Evolutionary conservation across 305 asterid genomes (phyloP).

Genomic region (Plantago coronopus): DNA sequence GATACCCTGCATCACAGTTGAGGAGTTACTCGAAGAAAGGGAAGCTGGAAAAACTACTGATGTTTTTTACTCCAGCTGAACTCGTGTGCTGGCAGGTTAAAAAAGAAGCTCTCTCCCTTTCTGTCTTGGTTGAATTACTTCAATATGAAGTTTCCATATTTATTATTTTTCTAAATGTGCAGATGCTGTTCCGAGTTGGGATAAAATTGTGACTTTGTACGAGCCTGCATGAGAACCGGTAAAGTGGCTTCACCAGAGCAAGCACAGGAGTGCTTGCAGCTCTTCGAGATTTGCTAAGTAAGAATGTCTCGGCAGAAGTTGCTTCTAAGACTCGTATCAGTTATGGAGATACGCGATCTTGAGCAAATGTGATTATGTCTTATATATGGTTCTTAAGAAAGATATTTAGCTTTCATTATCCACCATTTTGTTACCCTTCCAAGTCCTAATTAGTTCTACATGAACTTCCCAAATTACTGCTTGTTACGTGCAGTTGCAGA

Average conservation of each 20-base stretch:
- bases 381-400: neutral
- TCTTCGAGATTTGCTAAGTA: constrained; percentile 81
- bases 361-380: neutral
- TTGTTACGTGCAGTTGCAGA: too few species aligned
- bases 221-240: constrained; percentile 98
- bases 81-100: constrained; percentile 70
- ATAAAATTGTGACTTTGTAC: constrained; percentile 72
- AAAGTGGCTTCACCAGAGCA: constrained; percentile 95
- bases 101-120: neutral
- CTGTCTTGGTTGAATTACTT: neutral
- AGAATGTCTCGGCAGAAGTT: constrained; percentile 80
- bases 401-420: neutral
- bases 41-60: constrained; percentile 92
- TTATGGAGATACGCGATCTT: constrained; percentile 62
- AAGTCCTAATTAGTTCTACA: neutral
- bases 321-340: constrained; percentile 83
- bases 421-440: neutral
- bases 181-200: constrained; percentile 92
- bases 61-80: constrained; percentile 76
- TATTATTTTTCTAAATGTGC: constrained; percentile 26
- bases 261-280: constrained; percentile 95
- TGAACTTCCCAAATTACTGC: too few species aligned
- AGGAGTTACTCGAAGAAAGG: constrained; percentile 82
- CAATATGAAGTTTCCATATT: neutral
- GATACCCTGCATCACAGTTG: constrained; percentile 91